Percentiles rank a stretch among this genome's conserved stretches.
These are phyloP conservation scores for Calocera cornea DNA, from an alignment of 768 basidiomycete genomes.

Conservation along the genomic window DNA sequence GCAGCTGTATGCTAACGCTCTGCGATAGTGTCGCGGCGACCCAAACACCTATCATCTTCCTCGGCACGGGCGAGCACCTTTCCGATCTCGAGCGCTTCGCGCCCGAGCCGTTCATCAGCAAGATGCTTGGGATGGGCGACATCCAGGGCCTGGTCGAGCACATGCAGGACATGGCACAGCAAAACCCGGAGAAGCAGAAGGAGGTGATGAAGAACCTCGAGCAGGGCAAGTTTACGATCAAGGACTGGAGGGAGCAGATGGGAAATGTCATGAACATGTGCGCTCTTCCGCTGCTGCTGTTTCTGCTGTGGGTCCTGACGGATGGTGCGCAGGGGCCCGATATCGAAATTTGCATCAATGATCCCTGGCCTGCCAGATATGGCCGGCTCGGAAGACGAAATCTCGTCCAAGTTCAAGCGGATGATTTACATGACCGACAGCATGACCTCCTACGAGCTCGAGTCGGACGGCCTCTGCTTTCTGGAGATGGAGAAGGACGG, in stretches of 20 bases:
- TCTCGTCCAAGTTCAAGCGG: slow-evolving; percentile 77
- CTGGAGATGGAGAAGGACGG: slow-evolving; percentile 73
- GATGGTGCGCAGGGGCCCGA: slow-evolving; percentile 63
- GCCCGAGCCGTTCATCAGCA: slow-evolving; percentile 94
- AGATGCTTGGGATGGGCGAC: slow-evolving; percentile 88
- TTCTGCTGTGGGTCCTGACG: slow-evolving; percentile 10
- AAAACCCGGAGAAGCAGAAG: slow-evolving; percentile 93
- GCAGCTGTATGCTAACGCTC: background rate
- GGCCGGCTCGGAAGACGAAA: slow-evolving; percentile 89
- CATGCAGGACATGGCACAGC: slow-evolving; percentile 88
- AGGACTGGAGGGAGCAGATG: slow-evolving; percentile 96
- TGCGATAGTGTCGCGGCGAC: slow-evolving; percentile 85
- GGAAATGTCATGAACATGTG: slow-evolving; percentile 97
- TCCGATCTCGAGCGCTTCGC: slow-evolving; percentile 91
- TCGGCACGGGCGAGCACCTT: slow-evolving; percentile 96
- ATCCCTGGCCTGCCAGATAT: slow-evolving; percentile 92
- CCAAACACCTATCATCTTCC: slow-evolving; percentile 95
- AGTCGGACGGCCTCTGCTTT: slow-evolving; percentile 87
- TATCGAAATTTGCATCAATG: slow-evolving; percentile 97
- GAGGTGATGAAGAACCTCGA: slow-evolving; percentile 96
- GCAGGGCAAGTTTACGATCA: slow-evolving; percentile 90
- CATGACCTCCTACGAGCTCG: slow-evolving; percentile 86
- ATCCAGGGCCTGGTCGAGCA: slow-evolving; percentile 96
- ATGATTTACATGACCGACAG: slow-evolving; percentile 99
- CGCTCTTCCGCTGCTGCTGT: slow-evolving; percentile 20